Percentiles rank a stretch among this genome's conserved stretches.
Conservation (phyloP, 805 yeast genomes). For the Cyberlindnera saturnus region DNA sequence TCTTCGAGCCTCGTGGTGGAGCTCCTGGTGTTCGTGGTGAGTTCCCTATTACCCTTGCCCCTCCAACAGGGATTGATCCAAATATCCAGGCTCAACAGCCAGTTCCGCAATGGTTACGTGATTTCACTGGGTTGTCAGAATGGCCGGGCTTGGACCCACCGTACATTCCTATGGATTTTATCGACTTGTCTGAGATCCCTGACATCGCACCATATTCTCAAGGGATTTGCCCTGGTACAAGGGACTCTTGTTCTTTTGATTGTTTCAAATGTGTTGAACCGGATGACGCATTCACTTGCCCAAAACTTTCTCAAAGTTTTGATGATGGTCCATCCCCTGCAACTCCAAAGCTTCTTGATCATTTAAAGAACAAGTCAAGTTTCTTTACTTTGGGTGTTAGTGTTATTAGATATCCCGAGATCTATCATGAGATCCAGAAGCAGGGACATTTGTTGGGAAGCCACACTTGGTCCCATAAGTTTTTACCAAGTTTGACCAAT, state of each 20-base stretch:
- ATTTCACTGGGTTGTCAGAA: slow-evolving; percentile 60
- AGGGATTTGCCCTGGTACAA: slow-evolving; percentile 53
- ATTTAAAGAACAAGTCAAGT: slow-evolving; percentile 55
- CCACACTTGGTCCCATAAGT: slow-evolving; percentile 92
- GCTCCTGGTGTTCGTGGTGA: not conserved
- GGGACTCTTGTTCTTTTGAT: slow-evolving; percentile 73
- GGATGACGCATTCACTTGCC: slow-evolving; percentile 76
- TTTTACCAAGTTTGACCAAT: slow-evolving; percentile 69
- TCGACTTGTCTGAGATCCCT: slow-evolving; percentile 52
- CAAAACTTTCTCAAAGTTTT: slow-evolving; percentile 74
- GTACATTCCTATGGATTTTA: slow-evolving; percentile 71
- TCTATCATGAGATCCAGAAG: slow-evolving; percentile 48
- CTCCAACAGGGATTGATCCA: slow-evolving; percentile 25
- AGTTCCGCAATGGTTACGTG: slow-evolving; percentile 75
- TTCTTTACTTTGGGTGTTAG: slow-evolving; percentile 85
- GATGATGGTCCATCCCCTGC: slow-evolving; percentile 90
- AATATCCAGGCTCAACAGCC: slow-evolving; percentile 30
- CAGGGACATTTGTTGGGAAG: slow-evolving; percentile 78
- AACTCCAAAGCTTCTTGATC: slow-evolving; percentile 53
- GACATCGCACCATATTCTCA: slow-evolving; percentile 40
- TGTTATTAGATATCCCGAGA: slow-evolving; percentile 69
- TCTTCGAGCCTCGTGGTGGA: not conserved
- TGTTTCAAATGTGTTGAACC: slow-evolving; percentile 71
- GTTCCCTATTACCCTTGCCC: slow-evolving; percentile 1
- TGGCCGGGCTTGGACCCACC: slow-evolving; percentile 94